A percentile compares a stretch with the other conserved stretches of the same genome.
Evolutionary conservation across 2,329 filamentous ascomycete genomes (phyloP).

Genomic region (Ascochyta pisi): DNA sequence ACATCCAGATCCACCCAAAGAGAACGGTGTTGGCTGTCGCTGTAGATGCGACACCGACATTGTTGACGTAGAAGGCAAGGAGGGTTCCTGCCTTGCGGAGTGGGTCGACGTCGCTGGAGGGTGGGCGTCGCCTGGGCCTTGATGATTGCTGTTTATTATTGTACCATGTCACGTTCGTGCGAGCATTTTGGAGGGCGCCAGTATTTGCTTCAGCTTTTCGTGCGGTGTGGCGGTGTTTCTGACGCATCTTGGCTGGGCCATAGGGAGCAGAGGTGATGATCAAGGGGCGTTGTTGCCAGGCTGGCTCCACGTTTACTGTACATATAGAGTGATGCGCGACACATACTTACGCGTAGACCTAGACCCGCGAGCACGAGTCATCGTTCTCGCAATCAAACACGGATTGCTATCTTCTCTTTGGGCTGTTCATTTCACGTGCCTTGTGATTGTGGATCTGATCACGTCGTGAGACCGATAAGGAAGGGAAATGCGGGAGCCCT

Average conservation of each 20-base stretch:
- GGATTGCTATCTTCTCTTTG: neutral
- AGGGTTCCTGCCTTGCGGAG: slow-evolving; percentile 91
- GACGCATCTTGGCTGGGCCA: slow-evolving; percentile 19
- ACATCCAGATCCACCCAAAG: slow-evolving; percentile 81
- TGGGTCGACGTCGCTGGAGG: slow-evolving; percentile 98
- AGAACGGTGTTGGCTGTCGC: slow-evolving; percentile 95
- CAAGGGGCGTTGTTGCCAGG: slow-evolving; percentile 18
- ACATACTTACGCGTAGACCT: neutral
- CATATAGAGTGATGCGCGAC: slow-evolving; percentile 9
- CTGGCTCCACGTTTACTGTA: slow-evolving; percentile 11
- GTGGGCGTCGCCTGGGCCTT: slow-evolving; percentile 69
- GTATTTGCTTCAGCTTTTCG: slow-evolving; percentile 23
- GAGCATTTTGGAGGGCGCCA: slow-evolving; percentile 31
- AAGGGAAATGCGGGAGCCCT: slow-evolving; percentile 11
- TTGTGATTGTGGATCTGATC: neutral
- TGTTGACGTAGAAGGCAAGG: slow-evolving; percentile 95
- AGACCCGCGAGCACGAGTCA: neutral
- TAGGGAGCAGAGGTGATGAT: slow-evolving; percentile 4
- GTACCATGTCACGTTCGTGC: slow-evolving; percentile 25
- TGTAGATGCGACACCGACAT: slow-evolving; percentile 98
- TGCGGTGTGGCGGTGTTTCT: slow-evolving; percentile 32
- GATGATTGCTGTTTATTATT: slow-evolving; percentile 15
- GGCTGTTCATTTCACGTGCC: neutral
- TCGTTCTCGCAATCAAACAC: neutral
- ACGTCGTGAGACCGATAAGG: slow-evolving; percentile 15